A percentile compares a stretch with the other conserved stretches of the same genome.
phyloP scores from a whole-genome alignment of 78 protist species.

The Chrysochromulina tobinii region DNA sequence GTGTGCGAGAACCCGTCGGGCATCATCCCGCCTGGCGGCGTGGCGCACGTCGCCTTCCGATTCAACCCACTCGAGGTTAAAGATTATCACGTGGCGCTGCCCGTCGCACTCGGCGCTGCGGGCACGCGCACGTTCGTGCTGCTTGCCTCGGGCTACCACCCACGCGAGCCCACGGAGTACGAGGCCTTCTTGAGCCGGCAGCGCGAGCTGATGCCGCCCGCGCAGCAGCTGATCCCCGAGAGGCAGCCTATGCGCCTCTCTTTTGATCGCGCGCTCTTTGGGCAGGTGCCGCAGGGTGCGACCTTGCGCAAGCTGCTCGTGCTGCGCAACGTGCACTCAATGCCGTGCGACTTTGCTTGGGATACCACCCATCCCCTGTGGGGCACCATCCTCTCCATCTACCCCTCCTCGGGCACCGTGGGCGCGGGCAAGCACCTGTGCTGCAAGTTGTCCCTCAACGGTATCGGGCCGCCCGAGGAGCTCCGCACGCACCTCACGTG shows the following conservation, averaged over 20 bases:
- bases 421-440: neutral
- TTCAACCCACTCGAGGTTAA: conserved; percentile 26
- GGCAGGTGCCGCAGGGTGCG: neutral
- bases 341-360: neutral
- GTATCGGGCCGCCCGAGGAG: neutral
- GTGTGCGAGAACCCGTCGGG: neutral
- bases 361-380: neutral
- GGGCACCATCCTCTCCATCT: neutral
- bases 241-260: neutral
- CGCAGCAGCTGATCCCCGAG: neutral
- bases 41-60: neutral
- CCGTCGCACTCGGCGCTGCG: neutral
- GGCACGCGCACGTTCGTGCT: neutral
- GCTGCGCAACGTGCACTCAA: neutral
- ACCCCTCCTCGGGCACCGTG: neutral
- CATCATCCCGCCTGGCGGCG: neutral
- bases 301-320: neutral
- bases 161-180: neutral
- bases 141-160: neutral
- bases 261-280: neutral
- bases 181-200: neutral
- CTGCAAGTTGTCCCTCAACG: neutral
- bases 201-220: neutral
- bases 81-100: neutral
- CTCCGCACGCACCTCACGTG: neutral